Conservation (phyloP, 371 early-diverging fungal genomes). For the Rhizomucor pusillus region DNA sequence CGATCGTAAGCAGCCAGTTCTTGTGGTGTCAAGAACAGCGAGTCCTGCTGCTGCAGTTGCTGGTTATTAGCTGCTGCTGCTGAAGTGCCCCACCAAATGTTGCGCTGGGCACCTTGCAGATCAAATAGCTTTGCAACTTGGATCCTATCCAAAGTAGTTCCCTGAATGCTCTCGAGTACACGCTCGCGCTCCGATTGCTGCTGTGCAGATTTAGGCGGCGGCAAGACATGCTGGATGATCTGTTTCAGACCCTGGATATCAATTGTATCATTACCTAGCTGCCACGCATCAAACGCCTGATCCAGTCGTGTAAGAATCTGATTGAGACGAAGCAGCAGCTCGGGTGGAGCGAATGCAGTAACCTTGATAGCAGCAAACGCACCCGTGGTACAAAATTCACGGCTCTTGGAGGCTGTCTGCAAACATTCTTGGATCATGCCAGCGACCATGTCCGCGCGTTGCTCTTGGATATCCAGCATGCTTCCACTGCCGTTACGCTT, state of each 20-base stretch:
- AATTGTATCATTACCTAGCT: constrained; percentile 19
- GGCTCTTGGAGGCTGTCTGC: constrained; percentile 2
- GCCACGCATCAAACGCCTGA: constrained; percentile 33
- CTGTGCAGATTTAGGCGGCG: constrained; percentile 19
- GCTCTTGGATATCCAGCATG: constrained; percentile 25
- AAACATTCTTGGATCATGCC: constrained; percentile 55
- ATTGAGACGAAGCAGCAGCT: constrained; percentile 73
- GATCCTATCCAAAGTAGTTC: constrained; percentile 22
- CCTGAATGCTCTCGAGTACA: constrained; percentile 14
- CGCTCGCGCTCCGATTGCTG: constrained; percentile 18
- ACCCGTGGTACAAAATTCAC: constrained; percentile 47
- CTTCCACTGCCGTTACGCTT: constrained; percentile 25
- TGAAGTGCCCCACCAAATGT: constrained; percentile 37
- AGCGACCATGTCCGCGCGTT: constrained; percentile 56
- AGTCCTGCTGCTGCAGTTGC: neutral
- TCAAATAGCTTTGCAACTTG: constrained; percentile 35
- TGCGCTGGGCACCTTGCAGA: constrained; percentile 30
- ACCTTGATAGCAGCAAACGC: constrained; percentile 85
- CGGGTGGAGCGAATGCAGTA: constrained; percentile 82
- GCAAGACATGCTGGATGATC: constrained; percentile 23
- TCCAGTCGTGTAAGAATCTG: constrained; percentile 42
- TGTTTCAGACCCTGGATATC: constrained; percentile 23
- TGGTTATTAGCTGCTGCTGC: constrained; percentile 1
- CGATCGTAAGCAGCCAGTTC: constrained; percentile 76
- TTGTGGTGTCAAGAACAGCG: constrained; percentile 22